Base-by-base conservation (phyloP, 2,329 filamentous ascomycete species). In the Aspergillus sp. region DNA sequence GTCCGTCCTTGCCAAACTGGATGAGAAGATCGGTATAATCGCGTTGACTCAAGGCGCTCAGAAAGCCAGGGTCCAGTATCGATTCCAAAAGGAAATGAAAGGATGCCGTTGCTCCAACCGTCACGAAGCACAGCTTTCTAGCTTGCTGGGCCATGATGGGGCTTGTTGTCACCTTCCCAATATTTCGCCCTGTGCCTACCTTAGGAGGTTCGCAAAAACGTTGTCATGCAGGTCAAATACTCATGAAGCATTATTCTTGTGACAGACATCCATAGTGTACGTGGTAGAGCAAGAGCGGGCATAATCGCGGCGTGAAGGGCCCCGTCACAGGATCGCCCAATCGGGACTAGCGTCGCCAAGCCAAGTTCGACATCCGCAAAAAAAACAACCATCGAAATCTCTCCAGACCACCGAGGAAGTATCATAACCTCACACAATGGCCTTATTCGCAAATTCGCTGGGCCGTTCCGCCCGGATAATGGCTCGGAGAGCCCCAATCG, bases 51-150 rank as follows among this genome's bases (percentile, higher is more conserved):
- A 98, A 81, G 5, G 81, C 79, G 5, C 78, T 64, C 60, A 96
- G 80, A 68, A 95, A 93, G 0, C 73, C 65, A 0, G 82, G 76
- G 17, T 81, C 76, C 5, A 96, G 77, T 11, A 88, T 83, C 32
- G 88, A 84, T 43, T 81, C 76, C 55, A 96, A 83, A 2, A 99
- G 83, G 6, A 81, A 74, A 52, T 83, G 80, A 75, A 99, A 99
- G 18, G 89, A 85, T 15, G 93, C 92, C 0, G 93, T 99, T 5
- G 95, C 93, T 56, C 95, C 95, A 30, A 96, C 89, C 0, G 95
- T 98, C 55, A 97, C 88, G 64, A 99, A 90, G 71, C 90, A 95
- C 53, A 76, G 47, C 62, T 79, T 80, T 48, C 63, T 69, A 12
- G 53, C n/a, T 41, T 48, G 17, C n/a, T 56, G 42, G 9, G 54